Percentiles rank a stretch among this genome's conserved stretches.
Evolutionary conservation across 176 grass and related monocot species (phyloP).

Genomic region (Carex myosuroides): DNA sequence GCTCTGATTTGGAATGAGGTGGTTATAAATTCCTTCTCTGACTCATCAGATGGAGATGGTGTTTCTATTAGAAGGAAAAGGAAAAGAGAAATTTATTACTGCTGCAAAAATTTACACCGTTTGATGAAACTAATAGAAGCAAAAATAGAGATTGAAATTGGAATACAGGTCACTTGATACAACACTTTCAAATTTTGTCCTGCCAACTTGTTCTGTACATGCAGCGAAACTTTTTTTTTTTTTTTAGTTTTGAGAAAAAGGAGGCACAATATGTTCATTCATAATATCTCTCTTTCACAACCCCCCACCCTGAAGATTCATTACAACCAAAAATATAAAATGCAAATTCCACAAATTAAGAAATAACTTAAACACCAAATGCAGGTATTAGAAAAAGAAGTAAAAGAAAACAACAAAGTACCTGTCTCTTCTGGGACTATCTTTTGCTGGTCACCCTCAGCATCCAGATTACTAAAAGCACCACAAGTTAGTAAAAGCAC

Average conservation of each 20-base stretch:
- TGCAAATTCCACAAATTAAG: background rate
- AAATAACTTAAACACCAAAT: background rate
- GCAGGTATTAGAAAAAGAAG: background rate
- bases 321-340: background rate
- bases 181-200: background rate
- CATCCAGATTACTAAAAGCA: background rate
- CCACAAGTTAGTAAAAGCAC: background rate
- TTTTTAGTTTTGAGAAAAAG: background rate
- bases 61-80: slow-evolving; percentile 5
- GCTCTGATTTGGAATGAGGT: slow-evolving; percentile 66
- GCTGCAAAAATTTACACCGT: background rate
- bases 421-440: background rate
- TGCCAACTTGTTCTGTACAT: background rate
- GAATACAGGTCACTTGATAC: background rate
- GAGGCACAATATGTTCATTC: background rate
- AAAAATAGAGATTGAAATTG: background rate
- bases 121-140: background rate
- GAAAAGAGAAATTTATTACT: background rate
- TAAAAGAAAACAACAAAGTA: background rate
- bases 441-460: background rate
- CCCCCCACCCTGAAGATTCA: background rate
- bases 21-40: slow-evolving; percentile 39
- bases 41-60: slow-evolving; percentile 28
- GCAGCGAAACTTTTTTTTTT: background rate
- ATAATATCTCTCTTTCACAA: background rate